Conservation (phyloP, 345 rosid species). For the Eucalyptus caleyi region DNA sequence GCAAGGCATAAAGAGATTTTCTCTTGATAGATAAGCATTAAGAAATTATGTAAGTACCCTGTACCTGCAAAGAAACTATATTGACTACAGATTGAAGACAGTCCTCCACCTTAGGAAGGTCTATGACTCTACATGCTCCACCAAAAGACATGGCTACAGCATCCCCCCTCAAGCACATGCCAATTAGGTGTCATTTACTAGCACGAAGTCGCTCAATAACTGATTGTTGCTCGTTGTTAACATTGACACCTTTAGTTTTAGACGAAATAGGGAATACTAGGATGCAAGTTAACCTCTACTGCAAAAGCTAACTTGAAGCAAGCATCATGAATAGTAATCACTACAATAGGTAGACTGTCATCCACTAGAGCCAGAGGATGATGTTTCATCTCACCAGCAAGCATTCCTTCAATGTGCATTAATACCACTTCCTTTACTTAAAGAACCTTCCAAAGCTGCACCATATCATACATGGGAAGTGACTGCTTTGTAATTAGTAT, state of each 20-base stretch:
- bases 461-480: slow-evolving; percentile 89
- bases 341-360: slow-evolving; percentile 73
- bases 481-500: slow-evolving; percentile 72
- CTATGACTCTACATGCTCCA: slow-evolving; percentile 47
- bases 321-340: slow-evolving; percentile 72
- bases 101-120: slow-evolving; percentile 87
- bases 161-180: slow-evolving; percentile 72
- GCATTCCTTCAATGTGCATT: no score
- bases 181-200: slow-evolving; percentile 78
- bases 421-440: slow-evolving; percentile 50
- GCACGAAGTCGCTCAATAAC: slow-evolving; percentile 94
- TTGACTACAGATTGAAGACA: slow-evolving; percentile 84
- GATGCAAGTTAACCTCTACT: background rate
- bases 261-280: background rate
- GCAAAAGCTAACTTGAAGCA: slow-evolving; percentile 52
- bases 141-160: slow-evolving; percentile 60
- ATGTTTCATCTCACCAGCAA: slow-evolving; percentile 63
- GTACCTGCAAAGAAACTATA: slow-evolving; percentile 71
- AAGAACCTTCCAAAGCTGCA: slow-evolving; percentile 86
- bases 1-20: background rate
- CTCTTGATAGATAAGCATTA: background rate
- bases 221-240: slow-evolving; percentile 75
- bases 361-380: slow-evolving; percentile 92
- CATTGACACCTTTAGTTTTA: background rate
- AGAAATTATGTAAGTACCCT: background rate